Percentiles rank a stretch among this genome's conserved stretches.
Conservation (phyloP, 1,284 basidiomycete genomes). For the Taiwanofungus camphoratus region DNA sequence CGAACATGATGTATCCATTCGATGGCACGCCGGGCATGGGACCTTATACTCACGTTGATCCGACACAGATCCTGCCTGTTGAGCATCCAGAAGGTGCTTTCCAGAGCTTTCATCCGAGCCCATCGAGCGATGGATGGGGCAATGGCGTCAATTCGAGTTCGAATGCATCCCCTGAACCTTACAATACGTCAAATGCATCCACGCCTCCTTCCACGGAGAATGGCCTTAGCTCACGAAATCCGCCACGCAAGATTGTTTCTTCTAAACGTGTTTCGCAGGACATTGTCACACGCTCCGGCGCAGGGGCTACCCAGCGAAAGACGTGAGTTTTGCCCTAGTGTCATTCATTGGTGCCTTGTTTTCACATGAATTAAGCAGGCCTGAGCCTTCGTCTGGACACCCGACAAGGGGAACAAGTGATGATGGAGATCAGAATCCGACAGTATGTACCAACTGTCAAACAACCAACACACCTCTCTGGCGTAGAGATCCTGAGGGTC, state of each 20-base stretch:
- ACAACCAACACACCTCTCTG: constrained; percentile 95
- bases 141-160: constrained; percentile 60
- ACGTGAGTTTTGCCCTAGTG: constrained; percentile 31
- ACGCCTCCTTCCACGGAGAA: constrained; percentile 63
- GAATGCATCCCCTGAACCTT: constrained; percentile 73
- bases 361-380: constrained; percentile 6
- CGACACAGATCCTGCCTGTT: constrained; percentile 71
- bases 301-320: constrained; percentile 35
- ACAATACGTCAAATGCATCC: constrained; percentile 58
- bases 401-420: constrained; percentile 45
- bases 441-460: constrained; percentile 90
- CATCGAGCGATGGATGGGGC: constrained; percentile 75
- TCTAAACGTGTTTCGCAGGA: constrained; percentile 53
- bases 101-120: constrained; percentile 62
- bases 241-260: constrained; percentile 51
- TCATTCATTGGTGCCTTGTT: not conserved
- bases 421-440: constrained; percentile 65
- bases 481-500: constrained; percentile 92
- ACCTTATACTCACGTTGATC: constrained; percentile 81
- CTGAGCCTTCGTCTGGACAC: constrained; percentile 19
- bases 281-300: constrained; percentile 22
- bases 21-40: constrained; percentile 31
- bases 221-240: constrained; percentile 24
- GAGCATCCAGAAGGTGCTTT: constrained; percentile 41
- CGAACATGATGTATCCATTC: constrained; percentile 57